Percentiles rank a stretch among this genome's conserved stretches.
phyloP scores from a whole-genome alignment of 2,329 filamentous ascomycete genomes.

The Ophiocordyceps sinensis region DNA sequence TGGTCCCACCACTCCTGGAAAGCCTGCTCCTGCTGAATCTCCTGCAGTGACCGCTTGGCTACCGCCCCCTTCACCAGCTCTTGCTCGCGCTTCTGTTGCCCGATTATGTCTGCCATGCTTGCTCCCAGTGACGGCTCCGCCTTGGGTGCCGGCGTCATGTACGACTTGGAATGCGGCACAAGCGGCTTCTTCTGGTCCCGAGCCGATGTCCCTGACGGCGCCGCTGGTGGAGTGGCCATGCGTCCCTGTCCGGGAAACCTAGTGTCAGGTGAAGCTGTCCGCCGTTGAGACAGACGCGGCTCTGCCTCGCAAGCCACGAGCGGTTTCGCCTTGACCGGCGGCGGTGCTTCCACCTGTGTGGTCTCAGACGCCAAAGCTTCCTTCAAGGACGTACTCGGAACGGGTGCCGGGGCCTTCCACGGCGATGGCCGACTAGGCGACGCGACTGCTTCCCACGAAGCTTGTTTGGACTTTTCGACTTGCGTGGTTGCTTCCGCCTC shows the following conservation, averaged over 20 bases:
- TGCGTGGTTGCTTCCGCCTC: constrained; percentile 26
- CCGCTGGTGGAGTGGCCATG: constrained; percentile 17
- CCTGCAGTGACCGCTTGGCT: constrained; percentile 77
- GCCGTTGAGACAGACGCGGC: constrained; percentile 23
- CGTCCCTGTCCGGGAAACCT: constrained; percentile 44
- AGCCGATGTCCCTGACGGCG: constrained; percentile 11
- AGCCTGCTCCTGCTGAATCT: constrained; percentile 93
- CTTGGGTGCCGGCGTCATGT: constrained; percentile 41
- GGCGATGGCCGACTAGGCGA: constrained; percentile 33
- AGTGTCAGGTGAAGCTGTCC: constrained; percentile 47
- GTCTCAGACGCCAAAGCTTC: constrained; percentile 26
- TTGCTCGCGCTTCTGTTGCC: constrained; percentile 74
- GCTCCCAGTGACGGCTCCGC: constrained; percentile 51
- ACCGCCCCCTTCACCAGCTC: constrained; percentile 68
- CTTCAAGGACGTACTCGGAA: constrained; percentile 34
- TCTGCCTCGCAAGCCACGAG: constrained; percentile 27
- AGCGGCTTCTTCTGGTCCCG: constrained; percentile 25
- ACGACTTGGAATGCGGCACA: constrained; percentile 46
- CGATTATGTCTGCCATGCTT: constrained; percentile 78
- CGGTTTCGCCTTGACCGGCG: constrained; percentile 22
- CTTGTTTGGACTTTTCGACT: constrained; percentile 13
- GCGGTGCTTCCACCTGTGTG: constrained; percentile 10
- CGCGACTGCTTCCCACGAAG: constrained; percentile 29
- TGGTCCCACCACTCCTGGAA: constrained; percentile 96
- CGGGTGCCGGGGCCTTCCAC: constrained; percentile 48